Base-by-base conservation (phyloP, 768 basidiomycete species). In the Leccinum uliginosum region DNA sequence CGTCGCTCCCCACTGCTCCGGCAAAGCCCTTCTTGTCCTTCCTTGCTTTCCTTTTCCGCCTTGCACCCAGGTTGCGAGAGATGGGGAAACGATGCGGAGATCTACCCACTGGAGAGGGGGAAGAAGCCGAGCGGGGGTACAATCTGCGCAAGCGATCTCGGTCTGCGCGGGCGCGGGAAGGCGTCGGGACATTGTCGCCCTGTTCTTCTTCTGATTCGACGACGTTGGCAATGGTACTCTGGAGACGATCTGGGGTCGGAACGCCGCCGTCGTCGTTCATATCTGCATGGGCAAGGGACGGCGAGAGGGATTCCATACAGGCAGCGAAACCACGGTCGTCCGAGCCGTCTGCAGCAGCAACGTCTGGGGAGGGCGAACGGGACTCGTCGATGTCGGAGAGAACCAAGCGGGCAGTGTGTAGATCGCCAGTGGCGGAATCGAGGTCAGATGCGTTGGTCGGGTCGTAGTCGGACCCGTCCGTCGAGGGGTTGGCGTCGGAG, bases 51-150 rank as follows among this genome's bases (percentile, higher is more conserved):
- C 61, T 60, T 38, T 48, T 58, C 21, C 66, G 56, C 38, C 61
- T 57, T 8, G 58, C 51, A 27, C 50, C 49, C 27, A 48, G 1
- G 21, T 51, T 65, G 51, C 68, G 63, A 17, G 62, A 7, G 14
- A 50, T 17, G 23, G 50, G 56, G 19, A 61, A 61, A 40, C 72
- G 68, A 49, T 65, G 66, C 3, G 70, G 64, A 19, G 71, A 61
- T 52, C 72, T 62, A 50, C 83, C 70, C 7, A 71, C 76, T 27
- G 83, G 83, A 0, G 83, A 85, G 26, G 81, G 83, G 0, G 83
- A 83, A 5, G 82, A 83, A 4, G 79, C 62, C 1, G 80, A 77
- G 24, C 79, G 67, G 56, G 68, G 66, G 45, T 67, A 64, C 58
- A 73, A 57, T 29, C 71, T 53, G 58, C 71, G 62, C 55, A 73